These are phyloP conservation scores for Lactarius evosmus DNA, from an alignment of 768 basidiomycete species.

Conservation along the genomic window DNA sequence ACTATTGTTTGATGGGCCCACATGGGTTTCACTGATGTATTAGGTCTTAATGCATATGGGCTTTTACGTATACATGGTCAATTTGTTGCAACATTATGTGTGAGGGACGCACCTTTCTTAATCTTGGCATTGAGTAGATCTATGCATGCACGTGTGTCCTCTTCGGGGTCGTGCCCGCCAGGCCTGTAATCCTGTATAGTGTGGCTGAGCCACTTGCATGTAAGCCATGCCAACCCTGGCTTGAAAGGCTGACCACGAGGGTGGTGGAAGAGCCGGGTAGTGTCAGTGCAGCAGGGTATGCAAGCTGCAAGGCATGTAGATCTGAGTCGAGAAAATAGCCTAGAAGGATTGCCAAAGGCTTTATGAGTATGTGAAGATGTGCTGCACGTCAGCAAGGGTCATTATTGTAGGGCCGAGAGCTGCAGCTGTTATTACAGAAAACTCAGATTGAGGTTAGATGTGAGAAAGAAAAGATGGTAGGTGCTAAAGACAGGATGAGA, in stretches of 20 bases:
- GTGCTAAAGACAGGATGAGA: no score
- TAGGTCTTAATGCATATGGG: no score
- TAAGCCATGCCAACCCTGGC: conserved; percentile 95
- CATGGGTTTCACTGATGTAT: no score
- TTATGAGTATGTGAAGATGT: conserved; percentile 59
- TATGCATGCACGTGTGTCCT: neutral
- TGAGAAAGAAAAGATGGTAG: neutral
- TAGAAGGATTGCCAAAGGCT: conserved; percentile 71
- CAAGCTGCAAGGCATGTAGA: conserved; percentile 79
- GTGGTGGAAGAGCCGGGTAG: conserved; percentile 86
- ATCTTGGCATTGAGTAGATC: neutral
- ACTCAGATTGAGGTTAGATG: conserved; percentile 38
- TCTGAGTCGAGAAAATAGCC: conserved; percentile 97
- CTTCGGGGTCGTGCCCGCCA: conserved; percentile 43
- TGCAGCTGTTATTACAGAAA: conserved; percentile 92
- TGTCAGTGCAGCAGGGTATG: conserved; percentile 91
- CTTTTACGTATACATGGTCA: no score
- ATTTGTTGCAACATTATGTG: no score
- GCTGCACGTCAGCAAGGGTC: conserved; percentile 76
- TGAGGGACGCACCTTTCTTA: no score
- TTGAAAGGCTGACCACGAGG: conserved; percentile 85
- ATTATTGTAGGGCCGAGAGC: conserved; percentile 67
- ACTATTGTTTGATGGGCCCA: no score
- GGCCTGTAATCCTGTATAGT: conserved; percentile 86
- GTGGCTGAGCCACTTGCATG: conserved; percentile 85